Percentiles rank a stretch among this genome's conserved stretches.
These are phyloP conservation scores for Kazachstania kunashirensis DNA, from an alignment of 805 yeast species.

Conservation along the genomic window DNA sequence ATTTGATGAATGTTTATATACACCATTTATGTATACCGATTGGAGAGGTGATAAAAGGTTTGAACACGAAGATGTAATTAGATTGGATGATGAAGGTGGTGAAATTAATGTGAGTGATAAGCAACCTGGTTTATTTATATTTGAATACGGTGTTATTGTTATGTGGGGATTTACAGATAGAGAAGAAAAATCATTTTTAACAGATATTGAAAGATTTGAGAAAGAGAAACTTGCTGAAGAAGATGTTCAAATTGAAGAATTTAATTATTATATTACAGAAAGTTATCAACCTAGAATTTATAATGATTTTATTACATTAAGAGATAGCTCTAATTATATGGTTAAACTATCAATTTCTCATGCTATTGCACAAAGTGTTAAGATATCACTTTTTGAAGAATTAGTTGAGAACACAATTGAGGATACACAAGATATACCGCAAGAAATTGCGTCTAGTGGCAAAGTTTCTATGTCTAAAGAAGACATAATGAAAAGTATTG, in stretches of 20 bases:
- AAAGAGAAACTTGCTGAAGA: constrained; percentile 74
- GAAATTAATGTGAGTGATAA: constrained; percentile 79
- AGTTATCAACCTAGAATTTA: constrained; percentile 92
- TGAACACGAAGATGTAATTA: constrained; percentile 40
- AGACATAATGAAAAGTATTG: constrained; percentile 94
- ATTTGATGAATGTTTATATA: constrained; percentile 90
- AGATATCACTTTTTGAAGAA: constrained; percentile 91
- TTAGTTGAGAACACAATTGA: constrained; percentile 93
- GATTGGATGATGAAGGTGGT: constrained; percentile 90
- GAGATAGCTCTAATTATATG: constrained; percentile 87
- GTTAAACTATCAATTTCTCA: constrained; percentile 86
- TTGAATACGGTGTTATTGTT: constrained; percentile 95
- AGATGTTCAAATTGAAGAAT: constrained; percentile 89
- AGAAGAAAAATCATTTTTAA: constrained; percentile 74
- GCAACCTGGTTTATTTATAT: constrained; percentile 71
- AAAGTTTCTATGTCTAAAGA: constrained; percentile 89
- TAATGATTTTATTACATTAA: constrained; percentile 85
- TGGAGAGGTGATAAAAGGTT: constrained; percentile 52
- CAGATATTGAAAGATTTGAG: constrained; percentile 83
- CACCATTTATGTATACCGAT: constrained; percentile 75
- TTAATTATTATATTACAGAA: constrained; percentile 87
- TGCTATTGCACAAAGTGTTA: constrained; percentile 92
- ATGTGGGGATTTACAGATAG: constrained; percentile 87
- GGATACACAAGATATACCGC: constrained; percentile 95
- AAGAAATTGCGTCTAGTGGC: constrained; percentile 88